Percentiles rank a stretch among this genome's conserved stretches.
phyloP scores from a whole-genome alignment of 2,329 filamentous ascomycete genomes.

The Alternaria burnsii region DNA sequence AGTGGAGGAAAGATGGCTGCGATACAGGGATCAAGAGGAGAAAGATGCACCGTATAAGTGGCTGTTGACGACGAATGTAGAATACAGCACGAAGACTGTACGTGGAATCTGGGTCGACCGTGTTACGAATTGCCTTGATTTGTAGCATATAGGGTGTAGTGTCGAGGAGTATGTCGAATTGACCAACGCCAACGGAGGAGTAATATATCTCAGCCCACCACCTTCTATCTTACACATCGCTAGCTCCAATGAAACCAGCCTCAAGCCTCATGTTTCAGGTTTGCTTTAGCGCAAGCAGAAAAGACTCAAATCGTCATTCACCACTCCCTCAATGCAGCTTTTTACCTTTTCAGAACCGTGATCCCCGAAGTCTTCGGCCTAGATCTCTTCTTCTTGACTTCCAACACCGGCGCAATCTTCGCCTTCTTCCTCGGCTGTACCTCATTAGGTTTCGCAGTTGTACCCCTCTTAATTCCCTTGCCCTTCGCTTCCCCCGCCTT shows the following conservation, averaged over 20 bases:
- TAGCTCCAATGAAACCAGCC: not conserved
- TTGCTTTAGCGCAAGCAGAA: not conserved
- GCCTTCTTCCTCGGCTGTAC: slow-evolving; percentile 32
- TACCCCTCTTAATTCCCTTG: slow-evolving; percentile 11
- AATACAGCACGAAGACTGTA: not conserved
- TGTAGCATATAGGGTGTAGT: not conserved
- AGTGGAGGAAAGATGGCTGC: not conserved
- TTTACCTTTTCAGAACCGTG: slow-evolving; percentile 11
- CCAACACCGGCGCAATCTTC: slow-evolving; percentile 20
- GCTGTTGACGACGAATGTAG: not conserved
- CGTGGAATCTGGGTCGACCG: not conserved
- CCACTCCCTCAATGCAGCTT: not conserved
- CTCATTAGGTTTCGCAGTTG: slow-evolving; percentile 13
- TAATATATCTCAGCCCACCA: not conserved
- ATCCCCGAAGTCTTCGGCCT: not conserved
- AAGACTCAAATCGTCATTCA: not conserved
- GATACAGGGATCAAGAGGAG: not conserved
- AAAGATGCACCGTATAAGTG: not conserved
- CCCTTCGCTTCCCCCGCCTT: not conserved
- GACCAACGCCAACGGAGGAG: not conserved
- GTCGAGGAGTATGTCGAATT: not conserved
- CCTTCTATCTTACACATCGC: not conserved
- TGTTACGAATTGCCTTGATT: not conserved
- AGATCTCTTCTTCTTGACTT: slow-evolving; percentile 13
- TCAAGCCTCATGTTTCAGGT: not conserved